Evolutionary conservation across 345 rosid genomes (phyloP).

Genomic region (Camelina neglecta): DNA sequence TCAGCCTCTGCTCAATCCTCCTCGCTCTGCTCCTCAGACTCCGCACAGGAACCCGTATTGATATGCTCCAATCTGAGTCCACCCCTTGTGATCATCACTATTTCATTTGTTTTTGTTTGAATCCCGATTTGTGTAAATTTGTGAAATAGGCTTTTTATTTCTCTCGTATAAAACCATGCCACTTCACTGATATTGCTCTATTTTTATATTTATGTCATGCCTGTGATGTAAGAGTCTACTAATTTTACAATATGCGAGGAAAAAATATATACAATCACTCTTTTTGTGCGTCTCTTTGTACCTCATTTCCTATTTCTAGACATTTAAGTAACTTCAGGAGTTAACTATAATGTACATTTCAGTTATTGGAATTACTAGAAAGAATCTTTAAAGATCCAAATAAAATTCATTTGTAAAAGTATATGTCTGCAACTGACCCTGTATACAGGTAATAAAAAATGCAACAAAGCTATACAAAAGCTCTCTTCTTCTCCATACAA

Average conservation of each 20-base stretch:
- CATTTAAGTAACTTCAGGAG: background rate
- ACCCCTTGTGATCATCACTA: constrained; percentile 38
- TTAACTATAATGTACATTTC: no score
- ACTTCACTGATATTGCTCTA: constrained; percentile 24
- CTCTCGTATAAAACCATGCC: constrained; percentile 5
- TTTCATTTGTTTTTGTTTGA: constrained; percentile 47
- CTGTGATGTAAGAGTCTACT: constrained; percentile 32
- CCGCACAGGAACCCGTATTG: constrained; percentile 43
- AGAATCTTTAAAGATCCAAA: background rate
- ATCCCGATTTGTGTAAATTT: constrained; percentile 39
- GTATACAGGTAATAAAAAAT: constrained; percentile 13
- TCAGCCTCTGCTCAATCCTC: constrained; percentile 74
- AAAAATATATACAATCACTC: constrained; percentile 13
- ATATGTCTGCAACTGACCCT: background rate
- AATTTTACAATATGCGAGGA: constrained; percentile 26
- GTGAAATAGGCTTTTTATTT: constrained; percentile 40
- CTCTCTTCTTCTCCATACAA: constrained; percentile 16
- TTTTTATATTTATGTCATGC: constrained; percentile 16
- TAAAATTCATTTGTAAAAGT: background rate
- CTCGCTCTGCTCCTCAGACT: constrained; percentile 51
- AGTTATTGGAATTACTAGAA: background rate
- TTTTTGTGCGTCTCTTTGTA: constrained; percentile 1
- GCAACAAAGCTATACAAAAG: constrained; percentile 42
- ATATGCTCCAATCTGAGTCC: constrained; percentile 11
- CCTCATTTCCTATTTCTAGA: background rate